A percentile compares a stretch with the other conserved stretches of the same genome.
Evolutionary conservation across 768 basidiomycete genomes (phyloP).

Genomic region (Podaxis sp.): DNA sequence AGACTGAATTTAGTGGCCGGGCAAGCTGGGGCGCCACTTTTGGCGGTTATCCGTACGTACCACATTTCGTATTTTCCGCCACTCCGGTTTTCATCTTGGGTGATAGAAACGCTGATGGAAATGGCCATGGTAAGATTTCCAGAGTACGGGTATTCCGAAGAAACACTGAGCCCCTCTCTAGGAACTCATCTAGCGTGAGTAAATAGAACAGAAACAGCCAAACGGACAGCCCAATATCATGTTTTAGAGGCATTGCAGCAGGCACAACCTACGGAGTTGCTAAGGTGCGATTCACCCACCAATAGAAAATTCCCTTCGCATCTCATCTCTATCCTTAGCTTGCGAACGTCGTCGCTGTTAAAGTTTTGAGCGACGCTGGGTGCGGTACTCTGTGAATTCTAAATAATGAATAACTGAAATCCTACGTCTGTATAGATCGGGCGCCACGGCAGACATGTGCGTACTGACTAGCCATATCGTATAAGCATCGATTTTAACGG

Average conservation of each 20-base stretch:
- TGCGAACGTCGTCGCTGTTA: conserved; percentile 36
- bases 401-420: not conserved
- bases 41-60: conserved; percentile 18
- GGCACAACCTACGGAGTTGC: conserved; percentile 17
- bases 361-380: conserved; percentile 34
- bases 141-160: not conserved
- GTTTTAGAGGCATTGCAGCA: conserved; percentile 14
- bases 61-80: not conserved
- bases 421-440: not conserved
- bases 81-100: too few species aligned
- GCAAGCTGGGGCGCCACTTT: conserved; percentile 19
- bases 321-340: not conserved
- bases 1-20: conserved; percentile 19
- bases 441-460: not conserved
- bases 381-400: conserved; percentile 3
- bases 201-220: not conserved
- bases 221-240: not conserved
- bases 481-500: not conserved
- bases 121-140: not conserved
- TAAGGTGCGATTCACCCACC: conserved; percentile 14
- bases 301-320: not conserved
- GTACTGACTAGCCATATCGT: not conserved
- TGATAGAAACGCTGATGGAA: not conserved
- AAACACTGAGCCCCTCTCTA: not conserved
- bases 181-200: not conserved